Conservation (phyloP, 2,329 filamentous ascomycete genomes). For the Colletotrichum sansevieriae region DNA sequence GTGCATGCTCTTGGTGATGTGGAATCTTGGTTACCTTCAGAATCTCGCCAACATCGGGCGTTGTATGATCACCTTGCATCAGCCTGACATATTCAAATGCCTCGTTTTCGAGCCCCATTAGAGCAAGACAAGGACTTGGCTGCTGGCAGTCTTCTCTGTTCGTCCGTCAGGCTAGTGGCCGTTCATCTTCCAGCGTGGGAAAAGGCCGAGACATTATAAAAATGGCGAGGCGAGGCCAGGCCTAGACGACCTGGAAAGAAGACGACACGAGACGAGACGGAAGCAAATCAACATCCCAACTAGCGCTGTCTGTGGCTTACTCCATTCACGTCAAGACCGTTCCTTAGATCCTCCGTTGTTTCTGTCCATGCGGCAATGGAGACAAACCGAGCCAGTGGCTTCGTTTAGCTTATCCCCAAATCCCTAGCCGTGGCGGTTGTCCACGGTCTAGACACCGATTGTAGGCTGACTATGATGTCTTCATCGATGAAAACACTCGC, state of each 20-base stretch:
- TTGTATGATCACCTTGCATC: slow-evolving; percentile 21
- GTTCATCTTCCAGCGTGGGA: slow-evolving; percentile 32
- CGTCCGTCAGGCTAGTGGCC: slow-evolving; percentile 32
- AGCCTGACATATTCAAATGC: slow-evolving; percentile 15
- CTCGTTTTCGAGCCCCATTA: not conserved
- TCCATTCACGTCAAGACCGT: slow-evolving; percentile 35
- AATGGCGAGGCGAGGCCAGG: slow-evolving; percentile 31
- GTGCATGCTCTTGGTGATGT: slow-evolving; percentile 16
- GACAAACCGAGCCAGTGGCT: slow-evolving; percentile 38
- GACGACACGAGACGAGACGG: slow-evolving; percentile 42
- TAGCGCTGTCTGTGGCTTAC: slow-evolving; percentile 39
- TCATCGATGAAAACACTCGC: slow-evolving; percentile 40
- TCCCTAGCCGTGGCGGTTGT: slow-evolving; percentile 34
- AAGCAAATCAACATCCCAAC: slow-evolving; percentile 38
- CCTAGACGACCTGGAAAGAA: slow-evolving; percentile 34
- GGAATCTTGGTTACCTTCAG: slow-evolving; percentile 30
- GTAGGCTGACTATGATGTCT: slow-evolving; percentile 39
- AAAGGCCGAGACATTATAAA: slow-evolving; percentile 32
- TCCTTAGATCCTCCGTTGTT: slow-evolving; percentile 29
- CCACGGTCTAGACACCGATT: slow-evolving; percentile 31
- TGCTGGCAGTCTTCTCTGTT: not conserved
- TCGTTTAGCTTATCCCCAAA: slow-evolving; percentile 35
- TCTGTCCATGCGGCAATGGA: slow-evolving; percentile 40
- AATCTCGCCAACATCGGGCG: slow-evolving; percentile 30
- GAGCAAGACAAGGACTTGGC: slow-evolving; percentile 1